These are phyloP conservation scores for Melastoma malabathricum DNA, from an alignment of 345 rosid species.

Conservation along the genomic window DNA sequence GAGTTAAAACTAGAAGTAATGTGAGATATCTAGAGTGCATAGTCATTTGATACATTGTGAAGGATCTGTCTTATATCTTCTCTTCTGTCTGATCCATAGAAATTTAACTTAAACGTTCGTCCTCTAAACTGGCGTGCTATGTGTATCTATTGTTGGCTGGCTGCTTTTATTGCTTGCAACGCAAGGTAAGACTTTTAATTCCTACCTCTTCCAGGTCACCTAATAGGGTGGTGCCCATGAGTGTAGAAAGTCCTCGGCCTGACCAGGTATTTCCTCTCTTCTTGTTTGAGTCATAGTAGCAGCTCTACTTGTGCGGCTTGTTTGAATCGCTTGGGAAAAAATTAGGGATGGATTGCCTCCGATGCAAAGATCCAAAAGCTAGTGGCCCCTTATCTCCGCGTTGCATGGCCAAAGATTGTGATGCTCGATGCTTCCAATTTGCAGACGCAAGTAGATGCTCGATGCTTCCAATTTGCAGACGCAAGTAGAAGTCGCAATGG, in stretches of 20 bases:
- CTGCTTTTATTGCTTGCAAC: not conserved
- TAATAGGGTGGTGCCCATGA: not conserved
- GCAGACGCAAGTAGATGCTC: constrained; percentile 42
- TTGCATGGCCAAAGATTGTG: no score
- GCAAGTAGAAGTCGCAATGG: constrained; percentile 88
- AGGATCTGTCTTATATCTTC: no score
- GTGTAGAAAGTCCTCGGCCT: constrained; percentile 3
- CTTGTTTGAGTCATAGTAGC: not conserved
- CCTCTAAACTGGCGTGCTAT: no score
- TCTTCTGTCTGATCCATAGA: no score
- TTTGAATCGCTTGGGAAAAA: not conserved
- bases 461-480: constrained; percentile 34
- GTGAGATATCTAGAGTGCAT: no score
- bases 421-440: not conserved
- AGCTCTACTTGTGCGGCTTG: not conserved
- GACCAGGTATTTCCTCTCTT: constrained; percentile 2
- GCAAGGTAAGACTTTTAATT: not conserved
- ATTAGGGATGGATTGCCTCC: constrained; percentile 36
- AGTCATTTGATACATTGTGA: no score
- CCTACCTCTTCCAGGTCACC: constrained; percentile 3
- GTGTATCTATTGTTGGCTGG: no score
- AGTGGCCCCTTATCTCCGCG: no score
- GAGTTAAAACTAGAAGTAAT: no score
- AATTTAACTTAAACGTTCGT: not conserved
- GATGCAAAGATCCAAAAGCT: constrained; percentile 73